Evolutionary conservation across 768 basidiomycete species (phyloP).

Genomic region (Clathrus columnatus): DNA sequence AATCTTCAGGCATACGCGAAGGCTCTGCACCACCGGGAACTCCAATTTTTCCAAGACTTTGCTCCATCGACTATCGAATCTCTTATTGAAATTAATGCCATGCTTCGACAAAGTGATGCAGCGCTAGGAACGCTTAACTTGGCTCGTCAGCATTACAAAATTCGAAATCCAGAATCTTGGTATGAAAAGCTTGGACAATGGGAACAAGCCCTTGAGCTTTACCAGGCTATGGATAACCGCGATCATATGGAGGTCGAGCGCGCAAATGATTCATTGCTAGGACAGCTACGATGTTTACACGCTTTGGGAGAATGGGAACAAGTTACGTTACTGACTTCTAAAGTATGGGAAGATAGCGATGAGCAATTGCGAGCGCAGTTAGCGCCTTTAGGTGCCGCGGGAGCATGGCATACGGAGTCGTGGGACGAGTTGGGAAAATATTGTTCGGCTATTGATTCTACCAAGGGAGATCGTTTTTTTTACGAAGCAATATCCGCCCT

Average conservation of each 20-base stretch:
- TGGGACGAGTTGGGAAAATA: slow-evolving; percentile 45
- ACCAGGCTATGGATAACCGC: slow-evolving; percentile 16
- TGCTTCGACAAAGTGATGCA: slow-evolving; percentile 40
- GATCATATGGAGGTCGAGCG: slow-evolving; percentile 17
- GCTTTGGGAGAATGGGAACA: slow-evolving; percentile 43
- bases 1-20: slow-evolving; percentile 41
- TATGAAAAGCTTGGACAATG: slow-evolving; percentile 44
- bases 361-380: slow-evolving; percentile 32
- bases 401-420: slow-evolving; percentile 37
- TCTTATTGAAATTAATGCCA: slow-evolving; percentile 42
- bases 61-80: slow-evolving; percentile 32
- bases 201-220: slow-evolving; percentile 35
- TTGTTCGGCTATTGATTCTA: slow-evolving; percentile 37
- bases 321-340: slow-evolving; percentile 31
- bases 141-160: slow-evolving; percentile 31
- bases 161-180: slow-evolving; percentile 37
- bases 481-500: slow-evolving; percentile 41
- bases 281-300: slow-evolving; percentile 38
- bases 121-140: slow-evolving; percentile 40
- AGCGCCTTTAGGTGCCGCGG: slow-evolving; percentile 40
- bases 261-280: slow-evolving; percentile 27
- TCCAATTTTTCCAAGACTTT: slow-evolving; percentile 37
- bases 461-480: slow-evolving; percentile 40
- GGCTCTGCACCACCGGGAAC: slow-evolving; percentile 44
- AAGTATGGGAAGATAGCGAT: slow-evolving; percentile 30